Evolutionary conservation across 2,329 filamentous ascomycete species (phyloP).

Genomic region (Chaetomiaceae sp.): DNA sequence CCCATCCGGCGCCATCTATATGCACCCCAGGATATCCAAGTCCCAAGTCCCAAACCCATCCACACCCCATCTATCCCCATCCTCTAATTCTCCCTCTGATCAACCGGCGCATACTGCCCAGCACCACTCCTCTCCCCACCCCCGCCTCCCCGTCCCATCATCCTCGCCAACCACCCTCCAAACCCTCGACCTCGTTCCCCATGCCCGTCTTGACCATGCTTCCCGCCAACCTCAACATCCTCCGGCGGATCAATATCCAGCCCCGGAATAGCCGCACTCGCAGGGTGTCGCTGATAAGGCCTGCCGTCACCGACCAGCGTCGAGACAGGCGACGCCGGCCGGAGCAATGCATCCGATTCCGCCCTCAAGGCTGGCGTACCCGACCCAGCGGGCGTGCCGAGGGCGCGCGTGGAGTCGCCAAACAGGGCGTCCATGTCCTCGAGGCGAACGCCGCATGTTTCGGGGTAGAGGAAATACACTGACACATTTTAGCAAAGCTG

Average conservation of each 20-base stretch:
- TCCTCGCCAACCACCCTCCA: conserved; percentile 46
- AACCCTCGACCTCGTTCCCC: conserved; percentile 36
- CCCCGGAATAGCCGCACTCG: conserved; percentile 69
- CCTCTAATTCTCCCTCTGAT: conserved; percentile 37
- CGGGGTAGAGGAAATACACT: conserved; percentile 98
- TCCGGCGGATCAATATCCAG: conserved; percentile 77
- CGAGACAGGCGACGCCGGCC: conserved; percentile 71
- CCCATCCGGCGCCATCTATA: conserved; percentile 22
- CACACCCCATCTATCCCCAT: background rate
- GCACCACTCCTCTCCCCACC: conserved; percentile 33
- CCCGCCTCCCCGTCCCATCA: conserved; percentile 37
- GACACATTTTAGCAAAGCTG: background rate
- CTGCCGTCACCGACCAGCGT: conserved; percentile 62
- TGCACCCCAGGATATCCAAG: conserved; percentile 9
- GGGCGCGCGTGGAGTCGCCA: conserved; percentile 82
- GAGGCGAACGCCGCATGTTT: conserved; percentile 89
- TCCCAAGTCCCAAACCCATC: background rate
- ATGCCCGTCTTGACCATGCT: conserved; percentile 33
- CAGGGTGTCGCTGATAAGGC: conserved; percentile 32
- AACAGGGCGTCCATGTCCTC: conserved; percentile 97
- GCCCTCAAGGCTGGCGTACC: conserved; percentile 70
- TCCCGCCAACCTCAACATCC: conserved; percentile 46
- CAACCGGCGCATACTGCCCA: conserved; percentile 37
- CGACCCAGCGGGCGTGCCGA: conserved; percentile 69
- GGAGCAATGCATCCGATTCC: conserved; percentile 79